Evolutionary conservation across 225 moss, liverwort and hornwort species (phyloP).

Genomic region (Sphagnum tenellum): DNA sequence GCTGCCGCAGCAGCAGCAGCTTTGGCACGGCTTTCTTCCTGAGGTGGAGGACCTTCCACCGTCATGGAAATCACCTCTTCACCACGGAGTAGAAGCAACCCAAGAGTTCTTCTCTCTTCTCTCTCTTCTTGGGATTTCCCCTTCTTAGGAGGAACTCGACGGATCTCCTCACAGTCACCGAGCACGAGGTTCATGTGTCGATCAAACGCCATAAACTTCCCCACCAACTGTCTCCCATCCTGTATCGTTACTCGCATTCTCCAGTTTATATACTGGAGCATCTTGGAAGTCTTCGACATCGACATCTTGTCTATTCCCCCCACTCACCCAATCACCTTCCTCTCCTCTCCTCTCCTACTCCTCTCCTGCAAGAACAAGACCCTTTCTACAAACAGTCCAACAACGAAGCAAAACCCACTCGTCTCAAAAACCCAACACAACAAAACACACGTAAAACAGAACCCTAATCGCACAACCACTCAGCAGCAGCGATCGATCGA

Average conservation of each 20-base stretch:
- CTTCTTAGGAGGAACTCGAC: conserved; percentile 80
- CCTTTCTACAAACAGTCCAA: too few species aligned
- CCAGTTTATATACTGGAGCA: conserved; percentile 80
- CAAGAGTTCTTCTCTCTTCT: conserved; percentile 82
- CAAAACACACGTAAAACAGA: too few species aligned
- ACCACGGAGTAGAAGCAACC: conserved; percentile 74
- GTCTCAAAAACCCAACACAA: too few species aligned
- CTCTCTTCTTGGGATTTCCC: conserved; percentile 84
- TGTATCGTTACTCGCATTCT: conserved; percentile 95
- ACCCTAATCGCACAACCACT: too few species aligned
- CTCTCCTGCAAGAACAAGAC: too few species aligned
- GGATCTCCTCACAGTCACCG: conserved; percentile 88
- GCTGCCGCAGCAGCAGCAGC: conserved; percentile 61
- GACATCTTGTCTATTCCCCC: conserved; percentile 25
- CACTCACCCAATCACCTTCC: not conserved
- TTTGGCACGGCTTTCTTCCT: conserved; percentile 88
- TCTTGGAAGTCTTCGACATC: conserved; percentile 91
- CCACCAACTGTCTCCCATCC: conserved; percentile 78
- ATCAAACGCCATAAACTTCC: conserved; percentile 98
- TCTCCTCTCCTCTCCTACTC: too few species aligned
- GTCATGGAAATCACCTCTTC: conserved; percentile 98
- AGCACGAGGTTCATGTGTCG: conserved; percentile 95
- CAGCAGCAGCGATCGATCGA: too few species aligned
- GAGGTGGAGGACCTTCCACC: conserved; percentile 95
- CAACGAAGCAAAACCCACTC: too few species aligned